Evolutionary conservation across 257 asterid species (phyloP), one percentile per base, ranked within the genome.

Genomic region (Solanum peruvianum): DNA sequence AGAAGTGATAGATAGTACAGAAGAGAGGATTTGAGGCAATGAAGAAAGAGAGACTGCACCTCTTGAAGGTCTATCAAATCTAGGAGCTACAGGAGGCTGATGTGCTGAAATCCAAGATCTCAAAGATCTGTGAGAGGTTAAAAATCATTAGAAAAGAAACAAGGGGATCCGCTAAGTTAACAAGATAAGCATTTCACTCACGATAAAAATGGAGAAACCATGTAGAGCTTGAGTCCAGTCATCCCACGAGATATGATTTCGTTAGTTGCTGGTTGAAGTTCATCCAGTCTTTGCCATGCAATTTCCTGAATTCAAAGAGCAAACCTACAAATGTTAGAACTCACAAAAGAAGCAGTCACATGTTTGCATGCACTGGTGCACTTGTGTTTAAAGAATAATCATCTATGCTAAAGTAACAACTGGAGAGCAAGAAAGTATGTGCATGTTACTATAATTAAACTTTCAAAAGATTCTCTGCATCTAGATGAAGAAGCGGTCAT

Each of bases 271-370:
- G 94, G 91, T 85, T 89, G 96, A 89, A 95, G 94, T 84, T 95
- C 98, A 87, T 94, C 97, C 88, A 94, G 91, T 64, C 95, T 93
- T 20, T 94, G 98, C 98, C 98, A 95, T n/a, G 98, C 98, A 86
- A 95, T 95, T 93, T 95, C 98, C 98, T 95, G 90, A 84, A 73
- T 87, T 29, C 87, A 70, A 85, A 64, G 71, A 41, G 37, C 82
- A 86, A 78, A 81, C 39, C 39, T 16, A 25, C 69, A 81, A 49
- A 49, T 16, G 44, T 27, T 73, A 18, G 52, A 42, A 31, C 44
- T 58, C 33, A 42, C 21, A 44, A n/a, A 27, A 49, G 84, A 25
- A 78, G 41, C 69, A 29, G 39, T 31, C 20, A 81, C 69, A 52
- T 49, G 45, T 81, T 49, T 49, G 69, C 69, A 29, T 80, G 85